Conservation (phyloP, 495 filamentous ascomycete species). For the Trichoderma reesei region DNA sequence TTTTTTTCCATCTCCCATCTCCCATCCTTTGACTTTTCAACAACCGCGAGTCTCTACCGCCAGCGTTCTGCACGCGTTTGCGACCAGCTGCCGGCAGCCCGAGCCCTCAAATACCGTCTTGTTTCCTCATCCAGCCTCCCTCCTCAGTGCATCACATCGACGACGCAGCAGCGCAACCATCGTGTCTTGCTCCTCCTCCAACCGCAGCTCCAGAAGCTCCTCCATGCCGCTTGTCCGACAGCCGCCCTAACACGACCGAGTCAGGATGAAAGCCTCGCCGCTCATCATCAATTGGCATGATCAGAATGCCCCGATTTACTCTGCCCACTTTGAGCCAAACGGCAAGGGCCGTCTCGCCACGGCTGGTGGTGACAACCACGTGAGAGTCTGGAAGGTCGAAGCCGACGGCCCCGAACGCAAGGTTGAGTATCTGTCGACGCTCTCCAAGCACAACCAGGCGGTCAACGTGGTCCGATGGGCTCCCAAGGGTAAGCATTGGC, state of each 20-base stretch:
- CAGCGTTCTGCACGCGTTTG: background rate
- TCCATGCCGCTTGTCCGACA: background rate
- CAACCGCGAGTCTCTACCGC: background rate
- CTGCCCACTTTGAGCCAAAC: conserved; percentile 88
- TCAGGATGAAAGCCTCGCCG: conserved; percentile 74
- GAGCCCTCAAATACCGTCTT: background rate
- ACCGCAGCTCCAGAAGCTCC: too few relatives aligned
- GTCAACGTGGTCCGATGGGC: conserved; percentile 97
- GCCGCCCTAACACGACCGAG: background rate
- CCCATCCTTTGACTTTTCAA: background rate
- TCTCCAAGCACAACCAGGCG: conserved; percentile 88
- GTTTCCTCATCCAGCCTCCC: background rate
- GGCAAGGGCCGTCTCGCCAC: conserved; percentile 90
- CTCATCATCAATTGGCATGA: conserved; percentile 95
- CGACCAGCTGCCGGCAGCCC: background rate
- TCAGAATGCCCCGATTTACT: conserved; percentile 89
- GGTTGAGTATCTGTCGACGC: conserved; percentile 81
- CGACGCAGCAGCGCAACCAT: background rate
- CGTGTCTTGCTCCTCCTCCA: conserved; percentile 9
- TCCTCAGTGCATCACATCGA: background rate
- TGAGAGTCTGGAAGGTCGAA: conserved; percentile 91
- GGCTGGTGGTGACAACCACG: conserved; percentile 93
- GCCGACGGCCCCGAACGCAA: conserved; percentile 75
- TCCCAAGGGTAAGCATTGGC: conserved; percentile 58
- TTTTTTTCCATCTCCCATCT: background rate